Base-by-base conservation (phyloP, 805 yeast genomes). In the Novakomyces olei region DNA sequence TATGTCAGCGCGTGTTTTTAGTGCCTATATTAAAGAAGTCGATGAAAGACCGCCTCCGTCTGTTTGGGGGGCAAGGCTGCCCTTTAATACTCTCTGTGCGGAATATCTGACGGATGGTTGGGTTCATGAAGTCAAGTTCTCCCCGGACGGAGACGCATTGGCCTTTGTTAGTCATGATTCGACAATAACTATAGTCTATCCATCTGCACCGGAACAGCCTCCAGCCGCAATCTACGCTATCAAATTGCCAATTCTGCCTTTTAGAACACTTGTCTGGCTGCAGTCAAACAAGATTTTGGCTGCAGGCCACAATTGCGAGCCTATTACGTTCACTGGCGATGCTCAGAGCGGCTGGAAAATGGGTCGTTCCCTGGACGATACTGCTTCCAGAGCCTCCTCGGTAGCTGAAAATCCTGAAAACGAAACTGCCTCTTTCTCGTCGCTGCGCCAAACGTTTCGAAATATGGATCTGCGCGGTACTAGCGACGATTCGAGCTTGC, bases 391-490 rank as follows among this genome's bases (percentile, higher is more conserved):
- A 9, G 60, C 55, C 27, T 50, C 50, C 33, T 55, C 65, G 9
- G 58, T 66, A 4, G 17, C 15, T 7, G 24, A 26, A 5, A 27
- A 55, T 34, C 74, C 77, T 40, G 77, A 75, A 40, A 67, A 73
- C 41, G 91, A 91, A 5, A 20, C 33, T 16, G 33, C 23, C 15
- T 30, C 27, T 6, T 29, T 29, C 12, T 18, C 32, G 12, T 23
- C 32, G 8, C 22, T 29, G n/a, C 66, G 88, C 52, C 76, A 77
- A 57, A 80, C 85, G 83, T 88, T 88, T 60, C 72, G 79, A 54
- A 93, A 85, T 54, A 60, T 88, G 65, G 99, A 88, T 56, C 65
- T 85, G 51, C 88, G 81, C 61, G 99, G 99, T 37, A 67, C 77
- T 36, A 60, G 57, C 44, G 57, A 58, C 34, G 54, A 56, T 33